These are phyloP conservation scores for Amanita molliuscula DNA, from an alignment of 768 basidiomycete species.

Conservation along the genomic window DNA sequence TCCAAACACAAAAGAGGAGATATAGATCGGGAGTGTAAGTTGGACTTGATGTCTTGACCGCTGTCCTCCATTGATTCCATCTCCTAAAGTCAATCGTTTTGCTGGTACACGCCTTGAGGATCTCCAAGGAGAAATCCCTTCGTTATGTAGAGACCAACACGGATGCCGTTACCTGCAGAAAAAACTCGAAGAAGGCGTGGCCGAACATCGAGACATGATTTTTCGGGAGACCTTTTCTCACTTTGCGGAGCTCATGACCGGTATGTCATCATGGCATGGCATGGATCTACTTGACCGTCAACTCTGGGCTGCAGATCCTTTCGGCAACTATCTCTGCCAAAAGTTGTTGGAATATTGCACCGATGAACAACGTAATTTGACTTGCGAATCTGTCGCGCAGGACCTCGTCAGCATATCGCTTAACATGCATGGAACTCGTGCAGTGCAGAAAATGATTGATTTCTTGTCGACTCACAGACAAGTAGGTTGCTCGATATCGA, in stretches of 20 bases:
- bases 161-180: conserved; percentile 98
- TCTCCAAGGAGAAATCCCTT: conserved; percentile 87
- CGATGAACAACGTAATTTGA: conserved; percentile 93
- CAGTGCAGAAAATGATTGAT: conserved; percentile 99
- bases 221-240: conserved; percentile 97
- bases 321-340: conserved; percentile 98
- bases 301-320: conserved; percentile 57
- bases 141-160: conserved; percentile 97
- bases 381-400: conserved; percentile 95
- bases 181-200: conserved; percentile 92
- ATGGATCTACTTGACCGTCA: conserved; percentile 1
- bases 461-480: conserved; percentile 92
- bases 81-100: conserved; percentile 78
- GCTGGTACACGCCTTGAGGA: conserved; percentile 94
- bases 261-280: conserved; percentile 25
- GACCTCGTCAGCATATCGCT: conserved; percentile 96
- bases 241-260: conserved; percentile 97
- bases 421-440: conserved; percentile 99
- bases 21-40: conserved; percentile 75
- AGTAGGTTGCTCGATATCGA: conserved; percentile 39
- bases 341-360: conserved; percentile 95
- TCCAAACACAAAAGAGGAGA: conserved; percentile 94
- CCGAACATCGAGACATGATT: conserved; percentile 98
- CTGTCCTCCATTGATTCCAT: conserved; percentile 4
- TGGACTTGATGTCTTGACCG: neutral